phyloP scores from a whole-genome alignment of 2,329 filamentous ascomycete species.

The Zymoseptoria tritici region DNA sequence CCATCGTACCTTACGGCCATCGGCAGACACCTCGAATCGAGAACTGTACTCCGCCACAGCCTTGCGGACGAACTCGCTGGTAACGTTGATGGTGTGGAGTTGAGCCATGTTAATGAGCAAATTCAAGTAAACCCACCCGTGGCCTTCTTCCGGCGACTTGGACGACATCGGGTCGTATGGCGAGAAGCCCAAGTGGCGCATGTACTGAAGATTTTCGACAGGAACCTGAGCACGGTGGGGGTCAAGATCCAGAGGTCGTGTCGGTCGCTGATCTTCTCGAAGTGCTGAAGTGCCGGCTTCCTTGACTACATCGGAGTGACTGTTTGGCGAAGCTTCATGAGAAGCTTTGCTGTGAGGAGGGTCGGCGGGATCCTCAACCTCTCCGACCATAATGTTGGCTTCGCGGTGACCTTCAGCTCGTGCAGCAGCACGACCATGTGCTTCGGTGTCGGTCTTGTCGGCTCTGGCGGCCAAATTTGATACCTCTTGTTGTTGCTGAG shows the following conservation, averaged over 20 bases:
- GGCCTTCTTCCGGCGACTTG: constrained; percentile 52
- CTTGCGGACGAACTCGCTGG: constrained; percentile 65
- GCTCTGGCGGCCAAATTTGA: constrained; percentile 47
- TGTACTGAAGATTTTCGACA: constrained; percentile 71
- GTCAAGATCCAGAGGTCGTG: constrained; percentile 67
- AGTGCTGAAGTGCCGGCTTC: neutral
- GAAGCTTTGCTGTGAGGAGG: constrained; percentile 1
- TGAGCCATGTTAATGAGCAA: constrained; percentile 75
- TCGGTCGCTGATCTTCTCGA: constrained; percentile 61
- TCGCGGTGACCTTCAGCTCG: constrained; percentile 39
- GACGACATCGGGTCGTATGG: constrained; percentile 49
- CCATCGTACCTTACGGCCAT: constrained; percentile 76
- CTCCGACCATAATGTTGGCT: constrained; percentile 37
- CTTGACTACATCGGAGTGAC: constrained; percentile 1
- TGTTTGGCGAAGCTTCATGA: neutral
- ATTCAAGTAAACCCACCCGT: constrained; percentile 79
- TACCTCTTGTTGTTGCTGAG: constrained; percentile 51
- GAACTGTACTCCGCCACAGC: constrained; percentile 63
- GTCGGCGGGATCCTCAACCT: constrained; percentile 18
- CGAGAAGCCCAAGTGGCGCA: constrained; percentile 63
- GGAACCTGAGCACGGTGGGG: constrained; percentile 69
- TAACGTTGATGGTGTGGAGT: constrained; percentile 77
- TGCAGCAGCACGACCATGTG: constrained; percentile 28
- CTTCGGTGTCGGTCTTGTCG: constrained; percentile 37
- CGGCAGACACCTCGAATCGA: constrained; percentile 68